These are phyloP conservation scores for Jacaranda copaia DNA, from an alignment of 257 asterid genomes.

Conservation along the genomic window DNA sequence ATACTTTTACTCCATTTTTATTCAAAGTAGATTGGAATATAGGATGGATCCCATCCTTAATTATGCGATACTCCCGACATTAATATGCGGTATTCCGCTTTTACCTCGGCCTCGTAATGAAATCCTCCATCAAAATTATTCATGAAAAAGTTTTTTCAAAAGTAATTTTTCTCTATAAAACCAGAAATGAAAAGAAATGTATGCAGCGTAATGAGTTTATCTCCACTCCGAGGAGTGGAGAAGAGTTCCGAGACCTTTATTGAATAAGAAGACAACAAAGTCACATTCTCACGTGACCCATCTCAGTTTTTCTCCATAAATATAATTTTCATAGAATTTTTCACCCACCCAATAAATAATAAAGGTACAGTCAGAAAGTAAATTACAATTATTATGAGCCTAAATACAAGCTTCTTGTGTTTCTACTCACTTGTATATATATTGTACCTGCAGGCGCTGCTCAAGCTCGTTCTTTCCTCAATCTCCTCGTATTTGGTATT, in stretches of 20 bases:
- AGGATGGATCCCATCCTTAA: constrained; percentile 23
- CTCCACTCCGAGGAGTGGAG: no score
- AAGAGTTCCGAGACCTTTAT: neutral
- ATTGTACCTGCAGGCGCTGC: constrained; percentile 32
- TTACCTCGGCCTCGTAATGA: constrained; percentile 5
- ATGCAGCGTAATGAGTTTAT: neutral
- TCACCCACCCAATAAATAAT: constrained; percentile 24
- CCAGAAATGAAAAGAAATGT: neutral
- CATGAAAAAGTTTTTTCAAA: neutral
- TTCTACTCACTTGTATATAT: constrained; percentile 36
- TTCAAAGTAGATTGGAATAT: constrained; percentile 22
- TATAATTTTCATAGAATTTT: constrained; percentile 34
- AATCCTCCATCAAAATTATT: constrained; percentile 2
- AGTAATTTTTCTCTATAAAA: neutral
- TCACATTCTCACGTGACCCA: constrained; percentile 43
- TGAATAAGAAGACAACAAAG: constrained; percentile 38
- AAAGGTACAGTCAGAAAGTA: constrained; percentile 1
- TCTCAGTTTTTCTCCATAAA: constrained; percentile 38
- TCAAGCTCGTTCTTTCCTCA: constrained; percentile 28
- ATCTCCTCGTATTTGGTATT: neutral
- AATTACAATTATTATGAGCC: constrained; percentile 21
- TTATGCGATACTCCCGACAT: constrained; percentile 31
- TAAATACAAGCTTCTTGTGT: neutral
- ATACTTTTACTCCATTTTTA: neutral
- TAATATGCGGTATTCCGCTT: neutral